These are phyloP conservation scores for Colletotrichum higginsianum DNA, from an alignment of 2,329 filamentous ascomycete species.

Conservation along the genomic window DNA sequence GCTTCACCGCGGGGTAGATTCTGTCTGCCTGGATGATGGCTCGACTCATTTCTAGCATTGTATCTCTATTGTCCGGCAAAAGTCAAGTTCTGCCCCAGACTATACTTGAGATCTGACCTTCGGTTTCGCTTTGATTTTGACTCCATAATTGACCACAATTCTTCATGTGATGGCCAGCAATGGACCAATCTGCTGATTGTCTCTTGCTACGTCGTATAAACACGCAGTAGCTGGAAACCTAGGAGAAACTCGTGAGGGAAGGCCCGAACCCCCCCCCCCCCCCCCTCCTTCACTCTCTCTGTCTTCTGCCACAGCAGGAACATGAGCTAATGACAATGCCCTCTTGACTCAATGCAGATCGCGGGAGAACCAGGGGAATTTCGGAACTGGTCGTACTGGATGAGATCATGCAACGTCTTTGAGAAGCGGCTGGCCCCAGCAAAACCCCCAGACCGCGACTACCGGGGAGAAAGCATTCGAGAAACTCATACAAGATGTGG, in stretches of 20 bases:
- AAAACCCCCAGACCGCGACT: slow-evolving; percentile 45
- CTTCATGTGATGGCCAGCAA: background rate
- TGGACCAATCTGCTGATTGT: slow-evolving; percentile 38
- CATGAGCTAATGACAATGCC: too few species aligned
- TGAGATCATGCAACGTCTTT: slow-evolving; percentile 46
- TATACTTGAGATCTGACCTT: background rate
- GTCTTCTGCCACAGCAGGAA: background rate
- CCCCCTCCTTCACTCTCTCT: background rate
- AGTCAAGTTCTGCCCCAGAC: background rate
- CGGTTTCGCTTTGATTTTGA: background rate
- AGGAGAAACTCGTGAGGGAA: background rate
- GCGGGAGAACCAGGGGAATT: slow-evolving; percentile 39
- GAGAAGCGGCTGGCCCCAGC: slow-evolving; percentile 34
- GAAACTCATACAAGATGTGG: slow-evolving; percentile 46
- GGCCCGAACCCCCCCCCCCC: background rate
- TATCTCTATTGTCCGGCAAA: background rate
- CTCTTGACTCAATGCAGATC: background rate
- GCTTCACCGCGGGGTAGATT: background rate
- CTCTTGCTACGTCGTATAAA: slow-evolving; percentile 25
- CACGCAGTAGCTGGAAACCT: background rate
- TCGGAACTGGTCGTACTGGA: slow-evolving; percentile 48
- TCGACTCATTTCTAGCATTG: background rate
- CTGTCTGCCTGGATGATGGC: background rate
- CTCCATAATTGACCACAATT: too few species aligned
- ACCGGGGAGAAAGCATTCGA: slow-evolving; percentile 48